phyloP scores from a whole-genome alignment of 2,329 filamentous ascomycete species.

The Juglanconis oblonga region DNA sequence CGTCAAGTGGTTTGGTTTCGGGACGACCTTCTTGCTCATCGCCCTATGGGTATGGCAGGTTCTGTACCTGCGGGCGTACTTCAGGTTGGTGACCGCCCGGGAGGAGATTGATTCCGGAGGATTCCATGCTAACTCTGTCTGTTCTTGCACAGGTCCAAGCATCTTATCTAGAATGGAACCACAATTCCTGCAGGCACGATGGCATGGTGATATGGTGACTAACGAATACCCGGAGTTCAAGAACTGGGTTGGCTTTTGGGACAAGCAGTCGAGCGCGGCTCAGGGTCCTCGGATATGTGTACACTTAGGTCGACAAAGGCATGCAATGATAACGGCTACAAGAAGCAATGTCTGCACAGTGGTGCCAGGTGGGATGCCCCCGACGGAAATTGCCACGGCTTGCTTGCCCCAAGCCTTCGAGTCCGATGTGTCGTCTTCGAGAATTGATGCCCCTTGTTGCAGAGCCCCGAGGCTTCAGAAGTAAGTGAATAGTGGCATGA shows the following conservation, averaged over 20 bases:
- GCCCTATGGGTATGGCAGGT: constrained; percentile 95
- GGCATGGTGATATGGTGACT: constrained; percentile 17
- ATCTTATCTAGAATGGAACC: constrained; percentile 55
- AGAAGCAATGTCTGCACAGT: background rate
- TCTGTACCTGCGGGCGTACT: constrained; percentile 95
- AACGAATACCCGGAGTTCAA: constrained; percentile 20
- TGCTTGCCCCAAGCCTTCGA: background rate
- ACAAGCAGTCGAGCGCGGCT: constrained; percentile 12
- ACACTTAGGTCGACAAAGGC: constrained; percentile 10
- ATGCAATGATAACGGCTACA: constrained; percentile 5
- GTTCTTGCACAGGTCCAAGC: constrained; percentile 55
- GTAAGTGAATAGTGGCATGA: background rate
- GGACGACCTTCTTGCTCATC: constrained; percentile 87
- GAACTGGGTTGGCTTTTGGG: constrained; percentile 11
- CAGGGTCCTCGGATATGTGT: constrained; percentile 9
- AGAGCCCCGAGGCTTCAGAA: background rate
- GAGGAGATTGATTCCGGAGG: too few species aligned
- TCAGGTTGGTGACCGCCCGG: constrained; percentile 54
- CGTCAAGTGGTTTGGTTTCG: constrained; percentile 97
- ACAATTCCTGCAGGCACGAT: background rate
- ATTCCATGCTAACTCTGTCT: constrained; percentile 8
- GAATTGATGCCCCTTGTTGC: background rate
- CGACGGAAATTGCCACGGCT: background rate
- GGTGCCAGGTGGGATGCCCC: too few species aligned
- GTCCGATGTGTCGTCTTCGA: background rate